These are phyloP conservation scores for Calycina herbarum DNA, from an alignment of 2,329 filamentous ascomycete species.

Conservation along the genomic window DNA sequence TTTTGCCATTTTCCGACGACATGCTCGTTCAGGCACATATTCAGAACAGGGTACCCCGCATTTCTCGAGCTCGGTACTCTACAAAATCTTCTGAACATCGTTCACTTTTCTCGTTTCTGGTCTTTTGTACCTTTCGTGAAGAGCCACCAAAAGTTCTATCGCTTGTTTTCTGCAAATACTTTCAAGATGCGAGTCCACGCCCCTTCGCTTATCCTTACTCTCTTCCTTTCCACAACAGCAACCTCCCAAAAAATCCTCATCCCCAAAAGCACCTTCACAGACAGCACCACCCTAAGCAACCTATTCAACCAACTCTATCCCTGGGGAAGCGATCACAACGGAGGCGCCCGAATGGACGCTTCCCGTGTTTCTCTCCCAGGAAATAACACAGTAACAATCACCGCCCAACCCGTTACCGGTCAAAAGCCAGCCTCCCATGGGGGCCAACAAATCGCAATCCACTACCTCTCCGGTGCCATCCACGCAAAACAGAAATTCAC, in stretches of 20 bases:
- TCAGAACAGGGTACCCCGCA: not conserved
- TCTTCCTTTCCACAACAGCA: not conserved
- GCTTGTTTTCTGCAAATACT: not conserved
- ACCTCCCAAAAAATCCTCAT: not conserved
- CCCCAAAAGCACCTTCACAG: not conserved
- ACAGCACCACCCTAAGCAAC: constrained; percentile 40
- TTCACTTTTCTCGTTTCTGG: not conserved
- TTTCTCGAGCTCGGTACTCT: not conserved
- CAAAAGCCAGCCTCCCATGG: constrained; percentile 32
- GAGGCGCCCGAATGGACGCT: constrained; percentile 54
- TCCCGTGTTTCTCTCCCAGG: constrained; percentile 44
- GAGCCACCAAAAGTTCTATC: not conserved
- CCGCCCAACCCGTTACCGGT: constrained; percentile 23
- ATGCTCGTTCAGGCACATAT: not conserved
- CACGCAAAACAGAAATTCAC: constrained; percentile 45
- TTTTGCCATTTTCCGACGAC: not conserved
- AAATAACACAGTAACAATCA: constrained; percentile 21
- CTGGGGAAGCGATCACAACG: constrained; percentile 59
- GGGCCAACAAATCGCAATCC: constrained; percentile 41
- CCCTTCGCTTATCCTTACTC: not conserved
- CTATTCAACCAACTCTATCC: constrained; percentile 55
- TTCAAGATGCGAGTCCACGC: not conserved
- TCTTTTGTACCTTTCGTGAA: not conserved
- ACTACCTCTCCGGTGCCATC: constrained; percentile 49
- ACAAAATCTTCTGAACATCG: not conserved